Conservation (phyloP, 371 early-diverging fungal species). For the Mycotypha africana region DNA sequence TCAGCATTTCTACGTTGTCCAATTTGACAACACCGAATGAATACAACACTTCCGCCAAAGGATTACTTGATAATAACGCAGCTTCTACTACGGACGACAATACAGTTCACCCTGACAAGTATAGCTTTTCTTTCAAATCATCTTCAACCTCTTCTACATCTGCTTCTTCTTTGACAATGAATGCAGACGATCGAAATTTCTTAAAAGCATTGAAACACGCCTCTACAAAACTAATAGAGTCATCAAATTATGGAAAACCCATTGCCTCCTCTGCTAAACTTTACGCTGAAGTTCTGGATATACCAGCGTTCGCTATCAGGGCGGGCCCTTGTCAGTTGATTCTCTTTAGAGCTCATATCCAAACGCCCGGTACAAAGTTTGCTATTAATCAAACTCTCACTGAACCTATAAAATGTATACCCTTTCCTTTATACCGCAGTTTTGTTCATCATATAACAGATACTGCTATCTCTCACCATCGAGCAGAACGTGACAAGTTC, state of each 20-base stretch:
- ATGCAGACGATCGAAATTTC: no score
- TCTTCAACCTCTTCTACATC: not conserved
- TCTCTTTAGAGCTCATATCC: conserved; percentile 30
- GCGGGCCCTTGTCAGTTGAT: conserved; percentile 28
- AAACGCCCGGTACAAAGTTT: conserved; percentile 21
- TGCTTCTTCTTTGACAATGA: no score
- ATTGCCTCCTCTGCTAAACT: conserved; percentile 22
- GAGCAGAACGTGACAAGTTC: conserved; percentile 1
- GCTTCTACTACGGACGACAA: not conserved
- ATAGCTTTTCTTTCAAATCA: no score
- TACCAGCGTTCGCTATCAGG: conserved; percentile 28
- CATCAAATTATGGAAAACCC: conserved; percentile 19
- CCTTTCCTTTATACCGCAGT: conserved; percentile 24
- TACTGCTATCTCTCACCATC: conserved; percentile 15
- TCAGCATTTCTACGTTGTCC: no score
- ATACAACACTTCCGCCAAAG: no score
- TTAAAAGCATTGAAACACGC: conserved; percentile 20
- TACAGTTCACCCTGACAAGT: not conserved
- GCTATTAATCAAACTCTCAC: conserved; percentile 30
- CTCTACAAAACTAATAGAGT: conserved; percentile 8
- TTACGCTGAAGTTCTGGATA: conserved; percentile 24
- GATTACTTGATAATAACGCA: not conserved
- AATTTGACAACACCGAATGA: no score
- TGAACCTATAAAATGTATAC: conserved; percentile 28
- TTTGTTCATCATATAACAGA: conserved; percentile 24